phyloP scores from a whole-genome alignment of 2,329 filamentous ascomycete species.

The Aspergillus jensenii region DNA sequence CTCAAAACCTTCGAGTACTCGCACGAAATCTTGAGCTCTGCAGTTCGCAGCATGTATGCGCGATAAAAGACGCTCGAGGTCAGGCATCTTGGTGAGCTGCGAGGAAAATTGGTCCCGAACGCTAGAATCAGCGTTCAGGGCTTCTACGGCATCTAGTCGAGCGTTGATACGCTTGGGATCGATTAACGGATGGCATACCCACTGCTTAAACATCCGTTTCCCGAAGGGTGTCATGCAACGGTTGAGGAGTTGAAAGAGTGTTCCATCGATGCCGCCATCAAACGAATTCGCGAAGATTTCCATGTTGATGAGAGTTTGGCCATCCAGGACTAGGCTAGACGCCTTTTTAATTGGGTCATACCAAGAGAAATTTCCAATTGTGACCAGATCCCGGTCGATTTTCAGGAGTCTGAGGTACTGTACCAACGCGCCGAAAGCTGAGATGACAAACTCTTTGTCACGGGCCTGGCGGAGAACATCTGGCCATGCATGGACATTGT shows the following conservation, averaged over 20 bases:
- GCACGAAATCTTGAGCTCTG: conserved; percentile 87
- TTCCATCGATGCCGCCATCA: conserved; percentile 81
- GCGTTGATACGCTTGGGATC: conserved; percentile 88
- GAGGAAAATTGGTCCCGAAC: conserved; percentile 85
- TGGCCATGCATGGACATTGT: conserved; percentile 72
- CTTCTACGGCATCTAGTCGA: conserved; percentile 88
- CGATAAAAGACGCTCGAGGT: conserved; percentile 90
- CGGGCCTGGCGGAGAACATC: conserved; percentile 68
- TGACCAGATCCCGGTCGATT: conserved; percentile 82
- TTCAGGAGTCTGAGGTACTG: conserved; percentile 86
- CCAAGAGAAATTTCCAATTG: conserved; percentile 84
- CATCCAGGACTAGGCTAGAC: conserved; percentile 87
- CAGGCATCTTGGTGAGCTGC: conserved; percentile 86
- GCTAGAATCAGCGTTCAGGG: conserved; percentile 77
- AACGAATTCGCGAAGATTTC: conserved; percentile 93
- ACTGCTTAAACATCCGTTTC: conserved; percentile 92
- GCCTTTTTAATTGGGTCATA: conserved; percentile 92
- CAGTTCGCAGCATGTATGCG: conserved; percentile 91
- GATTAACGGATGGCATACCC: conserved; percentile 94
- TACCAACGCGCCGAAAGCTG: conserved; percentile 82
- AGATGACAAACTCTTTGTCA: conserved; percentile 82
- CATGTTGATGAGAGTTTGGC: conserved; percentile 96
- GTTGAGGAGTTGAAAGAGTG: conserved; percentile 86
- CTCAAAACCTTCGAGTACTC: conserved; percentile 92
- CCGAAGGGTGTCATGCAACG: conserved; percentile 95